phyloP scores from a whole-genome alignment of 768 basidiomycete genomes.

The Pleurotus tuoliensis region DNA sequence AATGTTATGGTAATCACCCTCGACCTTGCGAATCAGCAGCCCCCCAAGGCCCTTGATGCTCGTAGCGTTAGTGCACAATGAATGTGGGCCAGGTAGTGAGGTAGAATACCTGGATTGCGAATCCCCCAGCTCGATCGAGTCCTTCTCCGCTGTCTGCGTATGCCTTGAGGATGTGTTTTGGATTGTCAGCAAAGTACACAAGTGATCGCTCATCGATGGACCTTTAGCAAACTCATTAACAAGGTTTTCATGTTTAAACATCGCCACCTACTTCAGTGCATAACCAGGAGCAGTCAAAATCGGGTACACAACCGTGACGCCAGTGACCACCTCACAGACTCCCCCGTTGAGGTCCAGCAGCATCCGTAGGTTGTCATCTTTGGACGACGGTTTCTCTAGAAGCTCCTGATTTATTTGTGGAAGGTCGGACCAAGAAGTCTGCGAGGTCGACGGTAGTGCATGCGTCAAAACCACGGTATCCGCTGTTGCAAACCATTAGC shows the following conservation, averaged over 20 bases:
- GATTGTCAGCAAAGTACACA: constrained; percentile 71
- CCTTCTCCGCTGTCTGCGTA: constrained; percentile 89
- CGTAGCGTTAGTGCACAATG: neutral
- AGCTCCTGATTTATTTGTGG: constrained; percentile 61
- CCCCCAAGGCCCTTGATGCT: constrained; percentile 69
- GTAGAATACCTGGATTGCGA: constrained; percentile 77
- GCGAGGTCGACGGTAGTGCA: constrained; percentile 55
- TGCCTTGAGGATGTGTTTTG: constrained; percentile 56
- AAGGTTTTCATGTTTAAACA: neutral
- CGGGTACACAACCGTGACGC: constrained; percentile 74
- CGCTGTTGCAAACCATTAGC: constrained; percentile 40
- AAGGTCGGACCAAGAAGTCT: constrained; percentile 49
- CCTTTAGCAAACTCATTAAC: constrained; percentile 29
- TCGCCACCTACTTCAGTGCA: constrained; percentile 47
- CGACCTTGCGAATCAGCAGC: constrained; percentile 75
- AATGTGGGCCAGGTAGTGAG: too few species aligned
- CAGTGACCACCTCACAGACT: constrained; percentile 90
- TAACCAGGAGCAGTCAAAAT: constrained; percentile 76
- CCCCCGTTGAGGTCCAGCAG: constrained; percentile 82
- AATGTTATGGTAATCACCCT: constrained; percentile 88
- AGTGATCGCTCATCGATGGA: constrained; percentile 80
- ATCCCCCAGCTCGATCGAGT: constrained; percentile 86
- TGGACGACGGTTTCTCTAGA: constrained; percentile 81
- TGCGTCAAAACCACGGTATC: constrained; percentile 95
- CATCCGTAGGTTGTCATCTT: constrained; percentile 84